phyloP scores from a whole-genome alignment of 2,329 filamentous ascomycete species.

The Alternaria postmessia region DNA sequence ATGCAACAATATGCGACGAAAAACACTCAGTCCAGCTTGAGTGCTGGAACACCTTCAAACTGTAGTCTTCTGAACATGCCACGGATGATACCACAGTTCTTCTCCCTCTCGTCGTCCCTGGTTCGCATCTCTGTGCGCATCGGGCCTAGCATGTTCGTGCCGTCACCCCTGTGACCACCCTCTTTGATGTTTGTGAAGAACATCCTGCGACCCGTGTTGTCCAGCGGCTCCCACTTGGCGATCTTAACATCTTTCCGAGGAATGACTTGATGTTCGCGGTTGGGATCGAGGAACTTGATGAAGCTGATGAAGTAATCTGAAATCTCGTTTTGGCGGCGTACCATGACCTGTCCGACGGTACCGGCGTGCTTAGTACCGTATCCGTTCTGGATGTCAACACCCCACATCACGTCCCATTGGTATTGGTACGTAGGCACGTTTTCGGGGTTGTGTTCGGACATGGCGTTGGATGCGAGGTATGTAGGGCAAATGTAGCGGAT shows the following conservation, averaged over 20 bases:
- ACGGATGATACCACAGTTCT: conserved; percentile 28
- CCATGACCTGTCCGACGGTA: conserved; percentile 46
- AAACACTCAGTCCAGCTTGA: conserved; percentile 15
- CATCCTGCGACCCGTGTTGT: conserved; percentile 31
- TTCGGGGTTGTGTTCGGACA: conserved; percentile 38
- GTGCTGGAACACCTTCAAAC: conserved; percentile 31
- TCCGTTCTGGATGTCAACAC: conserved; percentile 40
- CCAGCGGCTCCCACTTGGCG: conserved; percentile 35
- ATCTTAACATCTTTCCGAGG: conserved; percentile 4
- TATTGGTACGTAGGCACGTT: conserved; percentile 41
- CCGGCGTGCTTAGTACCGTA: conserved; percentile 46
- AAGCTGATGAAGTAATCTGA: conserved; percentile 45
- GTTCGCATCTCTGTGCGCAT: conserved; percentile 35
- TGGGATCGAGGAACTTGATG: conserved; percentile 45
- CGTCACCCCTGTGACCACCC: conserved; percentile 31
- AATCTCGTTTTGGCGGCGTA: conserved; percentile 37
- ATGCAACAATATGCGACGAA: neutral
- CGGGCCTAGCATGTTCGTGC: conserved; percentile 29
- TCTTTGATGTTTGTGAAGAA: conserved; percentile 45
- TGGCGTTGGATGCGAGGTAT: conserved; percentile 43
- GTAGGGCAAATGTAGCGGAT: conserved; percentile 48
- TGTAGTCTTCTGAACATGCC: conserved; percentile 39
- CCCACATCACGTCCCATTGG: conserved; percentile 48
- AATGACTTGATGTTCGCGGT: conserved; percentile 27
- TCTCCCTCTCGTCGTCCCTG: conserved; percentile 29